Evolutionary conservation across 2,329 filamentous ascomycete genomes (phyloP).

Genomic region (Pestalotiopsis sp.): DNA sequence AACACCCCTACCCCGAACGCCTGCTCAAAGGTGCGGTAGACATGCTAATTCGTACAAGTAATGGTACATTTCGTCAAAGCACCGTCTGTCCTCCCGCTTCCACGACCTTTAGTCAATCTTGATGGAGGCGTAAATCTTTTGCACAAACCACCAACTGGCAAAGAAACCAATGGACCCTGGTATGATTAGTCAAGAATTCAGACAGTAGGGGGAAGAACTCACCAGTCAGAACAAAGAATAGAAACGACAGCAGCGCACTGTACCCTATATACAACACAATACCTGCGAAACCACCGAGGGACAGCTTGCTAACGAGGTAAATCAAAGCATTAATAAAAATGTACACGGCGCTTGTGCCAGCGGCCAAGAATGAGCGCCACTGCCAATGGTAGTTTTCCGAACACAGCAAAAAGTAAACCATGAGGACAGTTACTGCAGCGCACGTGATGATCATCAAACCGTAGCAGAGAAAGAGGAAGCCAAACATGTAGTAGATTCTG

Average conservation of each 20-base stretch:
- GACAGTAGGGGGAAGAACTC: conserved; percentile 40
- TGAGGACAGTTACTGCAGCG: conserved; percentile 85
- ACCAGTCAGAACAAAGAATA: conserved; percentile 96
- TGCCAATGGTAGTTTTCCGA: conserved; percentile 99
- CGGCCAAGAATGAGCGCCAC: conserved; percentile 91
- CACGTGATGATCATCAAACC: conserved; percentile 96
- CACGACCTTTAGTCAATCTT: conserved; percentile 81
- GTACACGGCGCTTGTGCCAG: conserved; percentile 86
- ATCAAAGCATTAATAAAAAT: conserved; percentile 90
- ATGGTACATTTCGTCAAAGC: background rate
- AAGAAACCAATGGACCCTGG: conserved; percentile 94
- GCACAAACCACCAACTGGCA: conserved; percentile 89
- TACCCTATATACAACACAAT: conserved; percentile 93
- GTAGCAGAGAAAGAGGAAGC: conserved; percentile 97
- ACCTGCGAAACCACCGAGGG: conserved; percentile 79
- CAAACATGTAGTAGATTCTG: conserved; percentile 99
- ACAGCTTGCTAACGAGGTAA: conserved; percentile 87
- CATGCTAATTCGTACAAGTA: background rate
- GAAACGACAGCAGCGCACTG: conserved; percentile 81
- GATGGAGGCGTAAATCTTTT: conserved; percentile 95
- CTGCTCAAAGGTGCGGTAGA: background rate
- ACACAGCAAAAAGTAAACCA: conserved; percentile 96
- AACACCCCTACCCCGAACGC: background rate
- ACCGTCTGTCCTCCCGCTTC: background rate
- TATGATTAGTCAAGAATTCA: background rate